Evolutionary conservation across 495 filamentous ascomycete genomes (phyloP), one percentile per base, ranked within the genome.

Genomic region (Pseudevernia furfuracea): DNA sequence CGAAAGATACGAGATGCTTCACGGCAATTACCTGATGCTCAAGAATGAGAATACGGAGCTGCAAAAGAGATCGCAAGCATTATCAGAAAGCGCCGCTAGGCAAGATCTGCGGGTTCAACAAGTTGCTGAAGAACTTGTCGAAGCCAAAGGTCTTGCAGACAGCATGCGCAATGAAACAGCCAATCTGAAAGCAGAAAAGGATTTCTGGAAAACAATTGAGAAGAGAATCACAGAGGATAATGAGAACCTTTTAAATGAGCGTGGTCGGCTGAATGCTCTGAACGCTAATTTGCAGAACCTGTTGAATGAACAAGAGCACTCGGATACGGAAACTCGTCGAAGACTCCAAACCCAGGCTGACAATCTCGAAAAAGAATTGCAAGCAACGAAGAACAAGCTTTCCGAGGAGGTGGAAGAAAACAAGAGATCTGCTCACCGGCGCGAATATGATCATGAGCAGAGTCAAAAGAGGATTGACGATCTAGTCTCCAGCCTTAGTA

Each of bases 101-200:
- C 91, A 96, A 68, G 94, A 99, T 63, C 76, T 96, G 41, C 85
- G 84, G 46, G 93, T 87, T 17, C 94, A 97, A 68, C 91, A 96
- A 75, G 87, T 91, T 55, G 89, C 91, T 0, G 95, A 99, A 75
- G 93, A 99, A 69, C 80, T 97, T 0, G 85, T 97, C 12, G 94
- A 96, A 72, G 85, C 88, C 1, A 88, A 88, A 68, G 88, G 85
- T 63, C 73, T 93, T 43, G 77, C 86, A 14, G 93, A 98, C 69
- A 92, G 90, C 69, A 82, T 97, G 76, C 89, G 92, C 28, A 91
- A 87, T 55, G 94, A 97, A 68, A 93, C 84, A 65, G 89, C 91
- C 25, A 96, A 96, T 73, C 84, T 96, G 15, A 95, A 93, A 73
- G 92, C 92, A 0, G 93, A 97, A 71, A 95, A 93, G 73, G 86